Percentiles rank a stretch among this genome's conserved stretches.
These are phyloP conservation scores for Laburnicola sp. DNA, from an alignment of 2,329 filamentous ascomycete genomes.

Conservation along the genomic window DNA sequence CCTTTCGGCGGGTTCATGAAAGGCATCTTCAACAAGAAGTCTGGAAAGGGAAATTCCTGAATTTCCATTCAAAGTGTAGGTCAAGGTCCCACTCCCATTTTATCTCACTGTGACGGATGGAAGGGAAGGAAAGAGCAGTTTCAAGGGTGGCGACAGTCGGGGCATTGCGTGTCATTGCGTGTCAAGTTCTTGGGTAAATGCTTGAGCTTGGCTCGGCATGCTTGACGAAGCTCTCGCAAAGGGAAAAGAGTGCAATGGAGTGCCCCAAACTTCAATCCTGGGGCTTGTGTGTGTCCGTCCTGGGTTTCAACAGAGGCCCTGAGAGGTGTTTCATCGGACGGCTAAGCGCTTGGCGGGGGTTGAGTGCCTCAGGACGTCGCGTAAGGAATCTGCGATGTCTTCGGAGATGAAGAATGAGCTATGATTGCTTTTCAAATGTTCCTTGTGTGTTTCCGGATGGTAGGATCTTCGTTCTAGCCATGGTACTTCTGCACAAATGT, in stretches of 20 bases:
- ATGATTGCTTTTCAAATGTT: neutral
- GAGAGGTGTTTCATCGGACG: conserved; percentile 10
- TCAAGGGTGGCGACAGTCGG: conserved; percentile 13
- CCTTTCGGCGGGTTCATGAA: conserved; percentile 35
- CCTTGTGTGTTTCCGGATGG: neutral
- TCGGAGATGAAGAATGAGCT: neutral
- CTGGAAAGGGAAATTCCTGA: conserved; percentile 27
- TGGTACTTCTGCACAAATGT: neutral
- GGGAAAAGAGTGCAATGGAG: conserved; percentile 1
- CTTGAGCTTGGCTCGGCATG: conserved; percentile 18
- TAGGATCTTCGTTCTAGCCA: neutral
- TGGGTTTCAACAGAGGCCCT: conserved; percentile 15
- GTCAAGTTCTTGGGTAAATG: conserved; percentile 14
- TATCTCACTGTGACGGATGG: conserved; percentile 5
- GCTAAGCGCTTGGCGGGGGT: conserved; percentile 15
- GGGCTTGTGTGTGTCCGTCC: conserved; percentile 7
- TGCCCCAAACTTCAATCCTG: conserved; percentile 4
- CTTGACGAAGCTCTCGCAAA: conserved; percentile 5
- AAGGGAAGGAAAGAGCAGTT: conserved; percentile 10
- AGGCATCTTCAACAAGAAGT: conserved; percentile 43
- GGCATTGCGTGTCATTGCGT: conserved; percentile 10
- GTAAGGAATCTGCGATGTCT: conserved; percentile 1
- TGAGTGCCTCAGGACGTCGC: conserved; percentile 14
- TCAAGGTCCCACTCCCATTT: conserved; percentile 2
- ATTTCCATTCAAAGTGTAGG: conserved; percentile 17